Percentiles rank a stretch among this genome's conserved stretches.
These are phyloP conservation scores for Exophiala viscosa DNA, from an alignment of 2,329 filamentous ascomycete species.

Conservation along the genomic window DNA sequence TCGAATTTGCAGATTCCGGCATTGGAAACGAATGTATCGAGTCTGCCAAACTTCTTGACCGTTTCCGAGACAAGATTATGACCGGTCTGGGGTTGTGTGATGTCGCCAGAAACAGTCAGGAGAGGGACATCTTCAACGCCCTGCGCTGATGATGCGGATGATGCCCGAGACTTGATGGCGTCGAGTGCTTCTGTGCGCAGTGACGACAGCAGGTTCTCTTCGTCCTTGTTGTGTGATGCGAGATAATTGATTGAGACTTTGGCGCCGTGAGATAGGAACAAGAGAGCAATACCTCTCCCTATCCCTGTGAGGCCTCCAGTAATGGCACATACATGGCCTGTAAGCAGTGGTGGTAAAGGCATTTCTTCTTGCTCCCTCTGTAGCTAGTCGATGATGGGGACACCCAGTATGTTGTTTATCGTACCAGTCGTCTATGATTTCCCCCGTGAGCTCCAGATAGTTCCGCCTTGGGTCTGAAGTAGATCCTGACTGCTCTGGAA, in stretches of 20 bases:
- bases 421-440: too few species aligned
- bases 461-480: not conserved
- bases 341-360: slow-evolving; percentile 26
- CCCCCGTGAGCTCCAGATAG: too few species aligned
- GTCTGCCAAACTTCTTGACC: slow-evolving; percentile 29
- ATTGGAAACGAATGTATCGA: slow-evolving; percentile 35
- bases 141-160: slow-evolving; percentile 3
- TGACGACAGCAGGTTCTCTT: slow-evolving; percentile 25
- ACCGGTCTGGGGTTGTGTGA: slow-evolving; percentile 70
- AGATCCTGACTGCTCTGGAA: not conserved
- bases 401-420: too few species aligned
- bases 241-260: slow-evolving; percentile 34
- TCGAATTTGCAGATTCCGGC: slow-evolving; percentile 67
- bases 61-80: slow-evolving; percentile 59
- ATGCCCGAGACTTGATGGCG: slow-evolving; percentile 25
- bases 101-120: slow-evolving; percentile 70
- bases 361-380: slow-evolving; percentile 3
- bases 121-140: slow-evolving; percentile 24
- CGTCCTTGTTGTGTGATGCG: slow-evolving; percentile 27
- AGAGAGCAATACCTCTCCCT: slow-evolving; percentile 74
- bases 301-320: slow-evolving; percentile 85
- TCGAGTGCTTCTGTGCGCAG: slow-evolving; percentile 27
- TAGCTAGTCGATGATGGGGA: not conserved
- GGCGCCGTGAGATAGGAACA: slow-evolving; percentile 52
- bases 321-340: slow-evolving; percentile 75